Conservation (phyloP, 2,329 filamentous ascomycete species). For the Hymenoscyphus scutula region DNA sequence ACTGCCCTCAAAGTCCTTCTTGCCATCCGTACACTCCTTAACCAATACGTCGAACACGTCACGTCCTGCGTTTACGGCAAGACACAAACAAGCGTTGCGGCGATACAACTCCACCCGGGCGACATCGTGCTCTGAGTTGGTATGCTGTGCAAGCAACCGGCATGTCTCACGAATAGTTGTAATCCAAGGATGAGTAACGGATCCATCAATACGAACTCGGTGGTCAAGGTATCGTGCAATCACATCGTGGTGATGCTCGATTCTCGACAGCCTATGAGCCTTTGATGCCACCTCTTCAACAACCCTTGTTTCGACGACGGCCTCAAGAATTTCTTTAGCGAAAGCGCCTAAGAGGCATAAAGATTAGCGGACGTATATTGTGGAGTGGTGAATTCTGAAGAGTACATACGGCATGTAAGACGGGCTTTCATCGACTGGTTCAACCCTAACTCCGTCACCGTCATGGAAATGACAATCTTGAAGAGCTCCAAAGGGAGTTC, state of each 20-base stretch:
- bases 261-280: neutral
- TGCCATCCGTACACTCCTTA: neutral
- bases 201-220: neutral
- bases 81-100: neutral
- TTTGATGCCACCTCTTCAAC: neutral
- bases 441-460: neutral
- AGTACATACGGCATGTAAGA: slow-evolving; percentile 1
- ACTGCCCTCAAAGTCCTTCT: neutral
- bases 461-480: neutral
- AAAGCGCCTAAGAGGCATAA: neutral
- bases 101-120: neutral
- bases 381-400: neutral
- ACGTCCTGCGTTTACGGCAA: neutral
- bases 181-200: neutral
- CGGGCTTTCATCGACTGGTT: slow-evolving; percentile 5
- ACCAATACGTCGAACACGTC: neutral
- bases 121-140: neutral
- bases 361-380: neutral
- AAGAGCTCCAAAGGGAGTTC: slow-evolving; percentile 3
- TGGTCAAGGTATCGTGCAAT: slow-evolving; percentile 5
- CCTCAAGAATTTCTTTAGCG: neutral
- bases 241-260: neutral
- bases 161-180: neutral
- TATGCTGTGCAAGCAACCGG: neutral
- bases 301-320: neutral